Evolutionary conservation across 2,329 filamentous ascomycete genomes (phyloP).

Genomic region (Elsinoe batatas): DNA sequence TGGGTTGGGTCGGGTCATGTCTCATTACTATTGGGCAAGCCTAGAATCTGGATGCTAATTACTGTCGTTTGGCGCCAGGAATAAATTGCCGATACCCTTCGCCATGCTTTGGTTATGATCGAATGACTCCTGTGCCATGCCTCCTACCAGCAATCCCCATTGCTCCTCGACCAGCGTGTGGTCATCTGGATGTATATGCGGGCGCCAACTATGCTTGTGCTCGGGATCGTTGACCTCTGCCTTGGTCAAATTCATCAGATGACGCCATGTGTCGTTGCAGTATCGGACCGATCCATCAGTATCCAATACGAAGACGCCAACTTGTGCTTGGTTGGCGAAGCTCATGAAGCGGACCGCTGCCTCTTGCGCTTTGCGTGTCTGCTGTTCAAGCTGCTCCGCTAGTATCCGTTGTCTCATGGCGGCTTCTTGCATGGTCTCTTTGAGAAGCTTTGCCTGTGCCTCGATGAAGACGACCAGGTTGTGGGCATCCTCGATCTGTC

Average conservation of each 20-base stretch:
- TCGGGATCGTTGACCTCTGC: conserved; percentile 10
- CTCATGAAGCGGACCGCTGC: neutral
- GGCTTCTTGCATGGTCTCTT: conserved; percentile 4
- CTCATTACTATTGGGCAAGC: too few species aligned
- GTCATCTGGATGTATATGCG: conserved; percentile 18
- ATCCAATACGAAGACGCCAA: conserved; percentile 18
- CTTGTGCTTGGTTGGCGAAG: conserved; percentile 5
- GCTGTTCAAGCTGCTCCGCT: conserved; percentile 13
- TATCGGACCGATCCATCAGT: conserved; percentile 17
- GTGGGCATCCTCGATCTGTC: conserved; percentile 12
- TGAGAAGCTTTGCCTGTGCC: conserved; percentile 5
- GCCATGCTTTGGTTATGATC: neutral
- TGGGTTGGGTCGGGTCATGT: too few species aligned
- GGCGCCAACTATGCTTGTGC: conserved; percentile 13
- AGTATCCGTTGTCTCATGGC: conserved; percentile 13
- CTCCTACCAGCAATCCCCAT: conserved; percentile 13
- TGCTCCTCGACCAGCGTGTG: conserved; percentile 8
- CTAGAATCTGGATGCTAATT: too few species aligned
- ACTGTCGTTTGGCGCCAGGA: too few species aligned
- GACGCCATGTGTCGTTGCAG: conserved; percentile 19
- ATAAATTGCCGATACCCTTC: neutral
- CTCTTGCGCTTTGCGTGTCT: conserved; percentile 1
- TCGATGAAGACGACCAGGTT: conserved; percentile 9
- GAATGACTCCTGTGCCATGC: neutral
- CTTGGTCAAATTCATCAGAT: conserved; percentile 14